These are phyloP conservation scores for Termitomyces sp. DNA, from an alignment of 768 basidiomycete genomes.

Conservation along the genomic window DNA sequence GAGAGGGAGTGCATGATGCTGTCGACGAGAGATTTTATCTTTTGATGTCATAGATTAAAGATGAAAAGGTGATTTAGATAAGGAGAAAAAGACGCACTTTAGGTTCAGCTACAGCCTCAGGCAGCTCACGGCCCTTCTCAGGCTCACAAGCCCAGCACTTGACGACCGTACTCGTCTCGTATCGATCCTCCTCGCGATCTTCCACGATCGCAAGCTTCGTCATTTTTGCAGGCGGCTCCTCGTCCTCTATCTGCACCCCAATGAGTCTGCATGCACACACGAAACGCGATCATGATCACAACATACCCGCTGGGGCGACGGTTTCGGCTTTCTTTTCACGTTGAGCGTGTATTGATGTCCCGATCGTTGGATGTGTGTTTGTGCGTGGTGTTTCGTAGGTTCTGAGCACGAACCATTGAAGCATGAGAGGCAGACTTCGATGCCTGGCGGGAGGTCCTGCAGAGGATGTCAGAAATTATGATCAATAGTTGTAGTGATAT, in stretches of 20 bases:
- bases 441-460: slow-evolving; percentile 68
- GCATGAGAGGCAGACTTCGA: slow-evolving; percentile 88
- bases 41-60: slow-evolving; percentile 15
- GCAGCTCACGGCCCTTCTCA: slow-evolving; percentile 38
- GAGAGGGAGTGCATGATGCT: slow-evolving; percentile 78
- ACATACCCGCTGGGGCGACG: slow-evolving; percentile 60
- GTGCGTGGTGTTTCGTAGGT: slow-evolving; percentile 62
- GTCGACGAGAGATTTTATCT: slow-evolving; percentile 51
- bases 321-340: slow-evolving; percentile 67
- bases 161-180: slow-evolving; percentile 57
- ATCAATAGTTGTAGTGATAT: not conserved
- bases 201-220: slow-evolving; percentile 84
- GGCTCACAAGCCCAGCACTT: slow-evolving; percentile 77
- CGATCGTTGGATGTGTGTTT: slow-evolving; percentile 63
- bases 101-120: slow-evolving; percentile 28
- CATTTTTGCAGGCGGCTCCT: slow-evolving; percentile 86
- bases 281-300: not conserved
- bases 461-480: not conserved
- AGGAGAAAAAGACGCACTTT: slow-evolving; percentile 22
- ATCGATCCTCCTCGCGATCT: slow-evolving; percentile 87
- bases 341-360: slow-evolving; percentile 79
- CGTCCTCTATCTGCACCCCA: slow-evolving; percentile 51
- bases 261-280: not conserved
- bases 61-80: not conserved
- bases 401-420: slow-evolving; percentile 90